Base-by-base conservation (phyloP, 2,329 filamentous ascomycete genomes). In the Aspergillus chevalieri region DNA sequence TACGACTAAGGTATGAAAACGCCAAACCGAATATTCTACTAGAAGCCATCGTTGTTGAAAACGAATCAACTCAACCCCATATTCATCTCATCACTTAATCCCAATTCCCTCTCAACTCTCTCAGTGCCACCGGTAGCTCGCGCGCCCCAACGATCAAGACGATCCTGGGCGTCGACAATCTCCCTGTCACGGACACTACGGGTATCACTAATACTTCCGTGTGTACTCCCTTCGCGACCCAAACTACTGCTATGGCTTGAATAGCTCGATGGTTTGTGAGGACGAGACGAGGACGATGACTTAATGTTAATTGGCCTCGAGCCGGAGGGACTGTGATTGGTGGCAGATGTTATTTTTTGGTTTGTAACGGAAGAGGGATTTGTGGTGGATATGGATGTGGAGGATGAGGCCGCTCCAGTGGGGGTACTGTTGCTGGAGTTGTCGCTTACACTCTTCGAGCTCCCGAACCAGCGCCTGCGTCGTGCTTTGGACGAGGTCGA, bases 11-110 rank as follows among this genome's bases (percentile, higher is more conserved):
- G 15, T 33, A 48, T 15, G 24, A 12, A 42, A 38, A 38, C 30
- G 17, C 38, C 42, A 26, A 46, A 6, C 19, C 30, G 7, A 15
- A 26, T 26, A 15, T 12, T 21, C n/a, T 15, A n/a, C 22, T 21
- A n/a, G 4, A 43, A 6, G 7, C 10, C 14, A 36, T 34, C 24
- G 17, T 45, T 36, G 43, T 41, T 41, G 38, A 41, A 41, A 21
- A 41, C 38, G 38, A 33, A 24, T 74, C 65, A 92, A 67, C 92
- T 89, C 57, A 95, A 72, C 28, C 83, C 86, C 86, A 95, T 93
- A 61, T 85, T 78, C 21, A 86, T 83, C 63, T 95, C 89, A 65
- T 95, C 90, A 1, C 87, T 87, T 45, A 94, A 79, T 0, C 88
- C 87, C 84, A 89, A 90, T 57, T 73, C 83, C 57, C 57, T 71